Evolutionary conservation across 441 rosid genomes (phyloP).

Genomic region (Populus trichocarpa): DNA sequence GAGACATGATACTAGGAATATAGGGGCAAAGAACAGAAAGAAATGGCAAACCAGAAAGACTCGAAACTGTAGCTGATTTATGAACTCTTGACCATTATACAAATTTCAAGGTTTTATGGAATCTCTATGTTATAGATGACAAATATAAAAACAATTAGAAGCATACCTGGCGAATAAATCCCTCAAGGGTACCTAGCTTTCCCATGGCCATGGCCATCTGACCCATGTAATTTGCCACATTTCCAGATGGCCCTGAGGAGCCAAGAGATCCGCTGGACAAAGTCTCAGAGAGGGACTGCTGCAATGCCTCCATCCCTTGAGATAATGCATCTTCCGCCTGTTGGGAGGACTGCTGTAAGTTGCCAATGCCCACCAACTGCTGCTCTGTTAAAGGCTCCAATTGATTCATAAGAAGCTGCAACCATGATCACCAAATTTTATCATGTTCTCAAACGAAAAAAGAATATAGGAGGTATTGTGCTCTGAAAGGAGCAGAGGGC

Average conservation of each 20-base stretch:
- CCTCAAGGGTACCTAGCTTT: conserved; percentile 87
- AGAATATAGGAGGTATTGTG: neutral
- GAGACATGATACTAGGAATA: neutral
- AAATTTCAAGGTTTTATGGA: neutral
- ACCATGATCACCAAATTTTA: conserved; percentile 11
- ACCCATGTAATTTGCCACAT: conserved; percentile 97
- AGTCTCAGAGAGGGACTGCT: conserved; percentile 92
- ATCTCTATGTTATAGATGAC: neutral
- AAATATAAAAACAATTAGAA: neutral
- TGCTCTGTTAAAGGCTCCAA: conserved; percentile 94
- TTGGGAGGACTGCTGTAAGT: conserved; percentile 92
- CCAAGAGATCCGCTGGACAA: conserved; percentile 83
- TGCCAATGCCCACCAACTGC: conserved; percentile 63
- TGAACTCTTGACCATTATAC: neutral
- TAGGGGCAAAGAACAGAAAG: neutral
- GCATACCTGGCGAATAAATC: conserved; percentile 87
- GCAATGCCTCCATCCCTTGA: conserved; percentile 98
- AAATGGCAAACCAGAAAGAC: neutral
- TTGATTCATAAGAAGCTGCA: conserved; percentile 84
- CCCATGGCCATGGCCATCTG: conserved; percentile 99
- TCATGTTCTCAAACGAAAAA: neutral
- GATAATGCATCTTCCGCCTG: conserved; percentile 98
- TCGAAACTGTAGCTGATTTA: neutral
- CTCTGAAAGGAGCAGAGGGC: neutral
- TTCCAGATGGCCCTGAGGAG: conserved; percentile 78